phyloP scores from a whole-genome alignment of 495 filamentous ascomycete species.

The Patellaria atrata region DNA sequence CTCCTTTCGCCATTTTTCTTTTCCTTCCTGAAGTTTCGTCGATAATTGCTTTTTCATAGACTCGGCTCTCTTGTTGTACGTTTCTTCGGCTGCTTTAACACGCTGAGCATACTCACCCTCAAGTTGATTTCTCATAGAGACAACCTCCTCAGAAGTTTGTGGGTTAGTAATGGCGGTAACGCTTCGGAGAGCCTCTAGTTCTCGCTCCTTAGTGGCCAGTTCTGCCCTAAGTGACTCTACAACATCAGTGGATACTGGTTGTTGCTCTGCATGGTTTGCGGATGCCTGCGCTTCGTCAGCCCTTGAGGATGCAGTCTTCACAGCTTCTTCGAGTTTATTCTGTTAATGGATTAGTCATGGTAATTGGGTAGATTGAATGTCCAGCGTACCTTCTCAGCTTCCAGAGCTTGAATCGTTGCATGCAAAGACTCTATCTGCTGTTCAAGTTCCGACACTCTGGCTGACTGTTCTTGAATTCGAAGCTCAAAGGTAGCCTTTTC shows the following conservation, averaged over 20 bases:
- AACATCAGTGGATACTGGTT: too few species aligned
- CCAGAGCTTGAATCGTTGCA: too few species aligned
- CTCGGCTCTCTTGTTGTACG: conserved; percentile 50
- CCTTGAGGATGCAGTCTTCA: too few species aligned
- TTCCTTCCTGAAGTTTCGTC: conserved; percentile 51
- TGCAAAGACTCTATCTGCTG: conserved; percentile 18
- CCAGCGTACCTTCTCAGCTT: too few species aligned
- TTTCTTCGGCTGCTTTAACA: conserved; percentile 44
- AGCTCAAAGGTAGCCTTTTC: conserved; percentile 21
- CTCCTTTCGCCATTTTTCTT: conserved; percentile 31
- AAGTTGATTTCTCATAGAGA: conserved; percentile 23
- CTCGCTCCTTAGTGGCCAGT: conserved; percentile 31
- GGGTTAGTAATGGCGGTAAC: conserved; percentile 17
- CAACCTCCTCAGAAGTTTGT: conserved; percentile 27
- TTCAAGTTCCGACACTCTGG: conserved; percentile 31
- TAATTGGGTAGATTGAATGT: too few species aligned
- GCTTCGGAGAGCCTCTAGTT: conserved; percentile 28
- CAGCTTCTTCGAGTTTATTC: too few species aligned
- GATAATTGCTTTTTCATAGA: conserved; percentile 58
- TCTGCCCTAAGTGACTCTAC: conserved; percentile 30
- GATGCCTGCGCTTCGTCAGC: too few species aligned
- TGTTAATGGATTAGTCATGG: too few species aligned
- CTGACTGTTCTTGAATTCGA: conserved; percentile 13
- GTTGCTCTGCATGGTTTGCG: too few species aligned
- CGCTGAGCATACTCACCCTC: conserved; percentile 33